Evolutionary conservation across 73 alveolate species (phyloP).

Genomic region (Tetrahymena elliotti): DNA sequence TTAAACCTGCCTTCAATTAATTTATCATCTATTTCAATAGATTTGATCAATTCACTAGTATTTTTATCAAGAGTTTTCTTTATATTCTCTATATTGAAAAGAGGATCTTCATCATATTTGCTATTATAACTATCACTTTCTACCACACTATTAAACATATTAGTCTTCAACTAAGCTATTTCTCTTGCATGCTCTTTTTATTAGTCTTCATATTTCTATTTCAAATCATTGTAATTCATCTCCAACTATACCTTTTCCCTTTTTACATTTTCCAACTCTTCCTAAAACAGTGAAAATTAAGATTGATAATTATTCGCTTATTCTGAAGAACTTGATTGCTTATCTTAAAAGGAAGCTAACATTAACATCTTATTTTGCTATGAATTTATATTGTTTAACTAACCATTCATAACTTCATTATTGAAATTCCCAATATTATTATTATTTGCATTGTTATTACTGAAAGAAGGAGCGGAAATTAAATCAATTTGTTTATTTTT

Average conservation of each 20-base stretch:
- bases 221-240: not conserved
- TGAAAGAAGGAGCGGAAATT: not conserved
- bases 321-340: not conserved
- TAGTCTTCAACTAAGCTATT: not conserved
- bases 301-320: not conserved
- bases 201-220: not conserved
- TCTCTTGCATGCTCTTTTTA: not conserved
- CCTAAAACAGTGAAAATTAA: not conserved
- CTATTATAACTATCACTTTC: not conserved
- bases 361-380: not conserved
- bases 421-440: not conserved
- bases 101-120: not conserved
- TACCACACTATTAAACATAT: not conserved
- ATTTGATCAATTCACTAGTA: not conserved
- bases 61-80: not conserved
- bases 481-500: not conserved
- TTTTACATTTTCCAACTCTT: not conserved
- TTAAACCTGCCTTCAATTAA: not conserved
- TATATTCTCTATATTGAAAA: not conserved
- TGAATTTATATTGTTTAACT: not conserved
- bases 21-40: not conserved
- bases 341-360: not conserved
- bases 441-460: not conserved
- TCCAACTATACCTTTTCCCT: not conserved
- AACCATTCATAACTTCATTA: not conserved